Percentiles rank a stretch among this genome's conserved stretches.
These are phyloP conservation scores for Epicoccum sorghinum DNA, from an alignment of 2,329 filamentous ascomycete species.

Conservation along the genomic window DNA sequence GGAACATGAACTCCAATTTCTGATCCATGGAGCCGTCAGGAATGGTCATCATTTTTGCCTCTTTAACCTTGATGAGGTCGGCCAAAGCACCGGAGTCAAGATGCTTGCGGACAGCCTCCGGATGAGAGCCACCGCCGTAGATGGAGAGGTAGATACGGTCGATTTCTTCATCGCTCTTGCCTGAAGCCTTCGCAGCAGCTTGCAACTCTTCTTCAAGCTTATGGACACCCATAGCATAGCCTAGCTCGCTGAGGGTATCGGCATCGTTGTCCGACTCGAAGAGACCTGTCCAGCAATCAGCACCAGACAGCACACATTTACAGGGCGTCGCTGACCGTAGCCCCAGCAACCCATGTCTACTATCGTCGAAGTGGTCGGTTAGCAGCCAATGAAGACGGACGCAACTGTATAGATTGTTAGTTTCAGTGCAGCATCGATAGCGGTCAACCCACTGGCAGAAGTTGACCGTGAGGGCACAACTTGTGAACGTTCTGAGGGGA, in stretches of 20 bases:
- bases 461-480: neutral
- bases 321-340: slow-evolving; percentile 7
- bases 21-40: slow-evolving; percentile 4
- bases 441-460: neutral
- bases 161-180: slow-evolving; percentile 15
- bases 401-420: neutral
- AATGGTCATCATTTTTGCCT: slow-evolving; percentile 17
- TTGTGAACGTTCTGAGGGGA: neutral
- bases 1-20: slow-evolving; percentile 2
- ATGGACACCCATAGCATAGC: slow-evolving; percentile 19
- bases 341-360: slow-evolving; percentile 28
- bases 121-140: slow-evolving; percentile 14
- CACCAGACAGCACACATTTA: neutral
- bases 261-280: slow-evolving; percentile 32
- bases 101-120: slow-evolving; percentile 23
- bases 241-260: slow-evolving; percentile 21
- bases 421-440: neutral
- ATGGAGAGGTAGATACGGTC: slow-evolving; percentile 16
- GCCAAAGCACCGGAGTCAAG: slow-evolving; percentile 25
- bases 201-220: slow-evolving; percentile 19
- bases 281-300: slow-evolving; percentile 18
- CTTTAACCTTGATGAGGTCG: slow-evolving; percentile 18
- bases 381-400: neutral
- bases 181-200: slow-evolving; percentile 17
- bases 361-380: neutral